These are phyloP conservation scores for Populus hybrid DNA, from an alignment of 441 rosid species.

Conservation along the genomic window DNA sequence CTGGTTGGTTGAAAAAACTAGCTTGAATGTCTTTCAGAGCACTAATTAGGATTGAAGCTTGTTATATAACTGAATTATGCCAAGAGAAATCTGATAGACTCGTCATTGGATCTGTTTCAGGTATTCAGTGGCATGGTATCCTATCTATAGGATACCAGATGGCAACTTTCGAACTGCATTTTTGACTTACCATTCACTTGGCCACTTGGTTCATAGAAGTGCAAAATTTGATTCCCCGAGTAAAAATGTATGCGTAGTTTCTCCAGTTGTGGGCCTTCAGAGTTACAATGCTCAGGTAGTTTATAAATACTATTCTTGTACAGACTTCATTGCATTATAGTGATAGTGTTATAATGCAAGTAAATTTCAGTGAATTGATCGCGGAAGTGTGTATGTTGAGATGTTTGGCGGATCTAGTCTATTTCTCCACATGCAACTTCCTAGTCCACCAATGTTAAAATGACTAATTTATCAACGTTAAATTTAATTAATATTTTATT, in stretches of 20 bases:
- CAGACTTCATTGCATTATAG: background rate
- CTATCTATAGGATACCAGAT: slow-evolving; percentile 54
- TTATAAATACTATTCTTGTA: background rate
- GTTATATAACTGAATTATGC: background rate
- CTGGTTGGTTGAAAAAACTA: slow-evolving; percentile 36
- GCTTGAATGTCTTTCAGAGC: background rate
- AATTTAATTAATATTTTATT: background rate
- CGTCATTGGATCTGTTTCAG: slow-evolving; percentile 26
- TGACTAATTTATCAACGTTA: background rate
- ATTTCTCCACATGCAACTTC: background rate
- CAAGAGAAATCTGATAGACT: slow-evolving; percentile 1
- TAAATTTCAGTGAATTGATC: background rate
- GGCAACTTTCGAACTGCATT: slow-evolving; percentile 52
- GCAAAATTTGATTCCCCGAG: slow-evolving; percentile 21
- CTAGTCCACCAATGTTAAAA: background rate
- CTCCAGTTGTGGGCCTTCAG: slow-evolving; percentile 54
- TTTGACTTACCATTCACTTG: slow-evolving; percentile 54
- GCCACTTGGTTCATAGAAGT: slow-evolving; percentile 36
- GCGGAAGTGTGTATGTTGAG: background rate
- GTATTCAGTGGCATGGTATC: slow-evolving; percentile 70
- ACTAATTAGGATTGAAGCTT: background rate
- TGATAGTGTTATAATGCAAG: background rate
- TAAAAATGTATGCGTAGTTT: slow-evolving; percentile 26
- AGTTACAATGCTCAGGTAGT: slow-evolving; percentile 61
- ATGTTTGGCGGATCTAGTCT: background rate